These are phyloP conservation scores for Talaromyces verruculosus DNA, from an alignment of 2,329 filamentous ascomycete species.

Conservation along the genomic window DNA sequence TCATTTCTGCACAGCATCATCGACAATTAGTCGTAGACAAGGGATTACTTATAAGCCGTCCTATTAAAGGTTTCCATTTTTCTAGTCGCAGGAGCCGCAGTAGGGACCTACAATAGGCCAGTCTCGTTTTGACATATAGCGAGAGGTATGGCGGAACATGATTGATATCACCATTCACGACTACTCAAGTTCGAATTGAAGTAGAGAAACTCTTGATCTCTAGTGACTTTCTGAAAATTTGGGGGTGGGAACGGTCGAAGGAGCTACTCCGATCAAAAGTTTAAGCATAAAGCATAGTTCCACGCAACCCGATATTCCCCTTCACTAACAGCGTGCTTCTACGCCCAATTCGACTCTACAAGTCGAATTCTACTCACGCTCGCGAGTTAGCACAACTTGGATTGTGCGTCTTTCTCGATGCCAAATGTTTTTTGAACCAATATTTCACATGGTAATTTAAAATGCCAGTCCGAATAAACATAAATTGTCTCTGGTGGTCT, in stretches of 20 bases:
- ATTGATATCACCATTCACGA: neutral
- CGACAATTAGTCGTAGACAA: neutral
- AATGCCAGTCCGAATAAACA: neutral
- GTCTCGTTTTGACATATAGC: neutral
- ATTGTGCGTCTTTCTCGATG: neutral
- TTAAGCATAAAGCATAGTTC: neutral
- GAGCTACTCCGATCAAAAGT: neutral
- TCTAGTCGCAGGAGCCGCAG: neutral
- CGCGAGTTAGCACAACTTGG: neutral
- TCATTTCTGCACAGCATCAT: neutral
- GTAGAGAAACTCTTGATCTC: neutral
- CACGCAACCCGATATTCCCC: conserved; percentile 8
- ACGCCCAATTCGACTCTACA: neutral
- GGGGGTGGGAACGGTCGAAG: too few species aligned
- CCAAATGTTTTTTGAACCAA: neutral
- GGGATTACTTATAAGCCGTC: neutral
- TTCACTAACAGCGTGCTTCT: neutral
- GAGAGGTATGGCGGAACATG: neutral
- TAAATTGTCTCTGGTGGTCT: neutral
- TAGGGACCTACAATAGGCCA: neutral
- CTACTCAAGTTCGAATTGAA: neutral
- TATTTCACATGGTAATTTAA: neutral
- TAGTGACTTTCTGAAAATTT: neutral
- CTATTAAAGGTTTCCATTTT: neutral
- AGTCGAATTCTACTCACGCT: neutral